phyloP scores from a whole-genome alignment of 75 land plant genomes.

The Pinus albicaulis region DNA sequence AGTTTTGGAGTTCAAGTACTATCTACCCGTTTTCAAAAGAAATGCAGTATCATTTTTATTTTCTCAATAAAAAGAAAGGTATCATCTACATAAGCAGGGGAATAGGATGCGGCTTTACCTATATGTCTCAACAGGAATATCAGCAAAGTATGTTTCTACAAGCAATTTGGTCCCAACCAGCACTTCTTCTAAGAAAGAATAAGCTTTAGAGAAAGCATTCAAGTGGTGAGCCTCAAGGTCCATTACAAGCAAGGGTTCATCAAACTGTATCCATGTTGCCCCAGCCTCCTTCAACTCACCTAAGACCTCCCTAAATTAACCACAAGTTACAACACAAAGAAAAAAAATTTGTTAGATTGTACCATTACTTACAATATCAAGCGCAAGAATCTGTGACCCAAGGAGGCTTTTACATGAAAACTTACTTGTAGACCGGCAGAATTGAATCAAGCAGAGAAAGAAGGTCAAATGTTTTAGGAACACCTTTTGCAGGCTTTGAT shows the following conservation, averaged over 20 bases:
- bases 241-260: constrained; percentile 50
- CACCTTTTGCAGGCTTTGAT: constrained; percentile 23
- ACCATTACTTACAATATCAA: constrained; percentile 1
- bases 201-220: constrained; percentile 34
- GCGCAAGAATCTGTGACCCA: background rate
- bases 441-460: constrained; percentile 23
- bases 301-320: constrained; percentile 38
- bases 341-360: background rate
- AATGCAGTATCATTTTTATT: background rate
- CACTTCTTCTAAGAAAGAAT: constrained; percentile 19
- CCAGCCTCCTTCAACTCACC: constrained; percentile 51
- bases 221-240: constrained; percentile 43
- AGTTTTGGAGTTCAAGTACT: background rate
- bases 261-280: constrained; percentile 56
- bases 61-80: background rate
- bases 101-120: constrained; percentile 19
- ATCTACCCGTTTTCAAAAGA: background rate
- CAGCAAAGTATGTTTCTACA: constrained; percentile 56
- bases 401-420: background rate
- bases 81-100: background rate
- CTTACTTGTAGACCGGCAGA: constrained; percentile 42
- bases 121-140: constrained; percentile 40
- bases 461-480: constrained; percentile 17
- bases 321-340: background rate
- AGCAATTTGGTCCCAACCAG: constrained; percentile 27